A percentile compares a stretch with the other conserved stretches of the same genome.
Conservation (phyloP, 768 basidiomycete genomes). For the Collybia sp. region DNA sequence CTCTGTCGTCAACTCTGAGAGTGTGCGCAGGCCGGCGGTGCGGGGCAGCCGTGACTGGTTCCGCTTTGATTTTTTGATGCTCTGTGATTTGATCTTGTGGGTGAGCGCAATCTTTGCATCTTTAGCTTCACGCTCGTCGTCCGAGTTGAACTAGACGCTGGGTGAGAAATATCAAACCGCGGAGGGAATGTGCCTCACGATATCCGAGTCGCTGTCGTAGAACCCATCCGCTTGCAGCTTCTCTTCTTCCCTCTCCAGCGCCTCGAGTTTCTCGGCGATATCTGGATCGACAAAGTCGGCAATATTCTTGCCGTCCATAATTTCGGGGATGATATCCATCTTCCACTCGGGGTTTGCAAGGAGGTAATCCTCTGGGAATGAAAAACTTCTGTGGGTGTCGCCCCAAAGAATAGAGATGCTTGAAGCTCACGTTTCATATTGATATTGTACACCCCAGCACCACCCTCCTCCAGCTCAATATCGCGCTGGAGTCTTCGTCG, state of each 20-base stretch:
- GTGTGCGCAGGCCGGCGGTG: constrained; percentile 67
- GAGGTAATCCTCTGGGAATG: constrained; percentile 85
- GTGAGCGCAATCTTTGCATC: constrained; percentile 54
- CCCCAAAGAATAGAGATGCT: background rate
- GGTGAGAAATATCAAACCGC: background rate
- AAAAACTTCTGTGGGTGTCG: no score
- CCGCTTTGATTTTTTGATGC: constrained; percentile 82
- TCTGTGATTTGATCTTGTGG: constrained; percentile 69
- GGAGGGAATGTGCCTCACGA: constrained; percentile 42
- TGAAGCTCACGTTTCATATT: constrained; percentile 76
- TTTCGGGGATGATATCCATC: constrained; percentile 94
- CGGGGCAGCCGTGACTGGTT: constrained; percentile 77
- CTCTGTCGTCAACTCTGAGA: constrained; percentile 71
- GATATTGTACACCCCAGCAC: constrained; percentile 87
- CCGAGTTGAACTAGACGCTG: constrained; percentile 45
- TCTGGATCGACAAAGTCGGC: constrained; percentile 99
- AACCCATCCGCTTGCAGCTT: constrained; percentile 91
- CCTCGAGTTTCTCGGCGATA: constrained; percentile 94
- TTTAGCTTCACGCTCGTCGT: constrained; percentile 78
- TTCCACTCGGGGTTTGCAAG: constrained; percentile 93
- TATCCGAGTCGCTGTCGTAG: constrained; percentile 87
- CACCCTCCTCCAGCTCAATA: constrained; percentile 80
- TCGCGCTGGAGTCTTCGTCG: constrained; percentile 72
- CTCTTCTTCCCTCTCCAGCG: constrained; percentile 95
- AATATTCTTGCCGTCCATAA: constrained; percentile 97